Evolutionary conservation across 2,329 filamentous ascomycete genomes (phyloP), one percentile per base, ranked within the genome.

Genomic region (Sclerotinia nivalis): DNA sequence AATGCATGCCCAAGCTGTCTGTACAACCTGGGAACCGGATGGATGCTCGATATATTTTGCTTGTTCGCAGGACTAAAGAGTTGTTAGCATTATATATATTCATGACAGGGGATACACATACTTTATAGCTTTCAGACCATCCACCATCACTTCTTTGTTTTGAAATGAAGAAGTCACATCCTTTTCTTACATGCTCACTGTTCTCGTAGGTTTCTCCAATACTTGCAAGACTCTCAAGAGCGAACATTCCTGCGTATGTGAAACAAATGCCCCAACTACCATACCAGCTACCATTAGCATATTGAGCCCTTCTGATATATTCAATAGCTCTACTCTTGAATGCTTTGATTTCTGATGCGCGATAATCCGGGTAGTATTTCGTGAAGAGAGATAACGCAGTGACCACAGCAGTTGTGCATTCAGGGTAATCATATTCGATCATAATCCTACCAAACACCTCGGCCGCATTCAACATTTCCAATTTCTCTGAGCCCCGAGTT

Each of bases 231-330:
- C 92, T 93, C 79, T 98, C 95, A 0, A 98, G 84, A 0, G 94
- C 94, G 81, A 99, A 99, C 93, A 98, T 96, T 73, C 89, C 92
- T 0, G 94, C 96, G 78, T 99, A 99, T 0, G 94, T 97, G 80
- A 97, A 99, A 82, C 96, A 99, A 76, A 99, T 96, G 66, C 93
- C 96, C 96, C 96, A 99, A 78, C 89, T 93, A 59, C 96, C 96
- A 78, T 99, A 98, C 96, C 96, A 99, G 71, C 91, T 91, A n/a
- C 96, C 96, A 75, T 98, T 93, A 0, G 85, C 80, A 2, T 87
- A 84, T 80, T 98, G 96, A 4, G 89, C 87, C 2, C 85, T 85
- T 77, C 93, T 92, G 80, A 99, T 97, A 83, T 93, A 98, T 64
- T 84, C 82, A 0, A 97, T 88, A 0, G 94, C 93, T 50, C 89